Percentiles rank a stretch among this genome's conserved stretches.
Conservation (phyloP, 495 filamentous ascomycete genomes). For the Talaromyces ruber region DNA sequence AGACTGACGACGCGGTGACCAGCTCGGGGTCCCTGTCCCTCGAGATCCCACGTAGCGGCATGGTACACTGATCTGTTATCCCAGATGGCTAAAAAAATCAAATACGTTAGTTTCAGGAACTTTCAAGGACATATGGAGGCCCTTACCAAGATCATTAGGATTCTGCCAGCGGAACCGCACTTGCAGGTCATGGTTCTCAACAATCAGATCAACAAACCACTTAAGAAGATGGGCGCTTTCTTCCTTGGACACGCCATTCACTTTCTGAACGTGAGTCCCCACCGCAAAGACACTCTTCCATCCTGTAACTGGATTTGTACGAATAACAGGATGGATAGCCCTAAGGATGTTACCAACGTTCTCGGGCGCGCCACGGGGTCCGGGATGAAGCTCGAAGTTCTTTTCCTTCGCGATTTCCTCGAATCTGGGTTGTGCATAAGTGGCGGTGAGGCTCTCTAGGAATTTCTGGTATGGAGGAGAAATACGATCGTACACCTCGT, state of each 20-base stretch:
- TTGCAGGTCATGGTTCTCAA: slow-evolving; percentile 76
- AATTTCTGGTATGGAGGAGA: slow-evolving; percentile 53
- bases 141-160: slow-evolving; percentile 24
- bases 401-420: slow-evolving; percentile 31
- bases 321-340: slow-evolving; percentile 61
- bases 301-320: slow-evolving; percentile 73
- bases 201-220: slow-evolving; percentile 54
- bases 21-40: slow-evolving; percentile 46
- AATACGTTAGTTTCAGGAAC: no score
- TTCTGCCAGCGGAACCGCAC: slow-evolving; percentile 59
- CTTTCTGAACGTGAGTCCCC: slow-evolving; percentile 47
- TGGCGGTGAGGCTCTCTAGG: slow-evolving; percentile 58
- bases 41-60: slow-evolving; percentile 59
- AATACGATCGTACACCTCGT: slow-evolving; percentile 56
- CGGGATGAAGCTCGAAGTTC: slow-evolving; percentile 43
- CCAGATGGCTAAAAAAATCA: slow-evolving; percentile 43
- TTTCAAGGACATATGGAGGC: neutral
- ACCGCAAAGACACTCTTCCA: slow-evolving; percentile 70
- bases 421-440: slow-evolving; percentile 26
- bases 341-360: slow-evolving; percentile 53
- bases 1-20: slow-evolving; percentile 55
- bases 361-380: slow-evolving; percentile 49
- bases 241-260: slow-evolving; percentile 57
- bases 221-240: slow-evolving; percentile 56
- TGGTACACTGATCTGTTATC: slow-evolving; percentile 66